Percentiles rank a stretch among this genome's conserved stretches.
Conservation (phyloP, 2,329 filamentous ascomycete genomes). For the Thielaviopsis ethacetica region DNA sequence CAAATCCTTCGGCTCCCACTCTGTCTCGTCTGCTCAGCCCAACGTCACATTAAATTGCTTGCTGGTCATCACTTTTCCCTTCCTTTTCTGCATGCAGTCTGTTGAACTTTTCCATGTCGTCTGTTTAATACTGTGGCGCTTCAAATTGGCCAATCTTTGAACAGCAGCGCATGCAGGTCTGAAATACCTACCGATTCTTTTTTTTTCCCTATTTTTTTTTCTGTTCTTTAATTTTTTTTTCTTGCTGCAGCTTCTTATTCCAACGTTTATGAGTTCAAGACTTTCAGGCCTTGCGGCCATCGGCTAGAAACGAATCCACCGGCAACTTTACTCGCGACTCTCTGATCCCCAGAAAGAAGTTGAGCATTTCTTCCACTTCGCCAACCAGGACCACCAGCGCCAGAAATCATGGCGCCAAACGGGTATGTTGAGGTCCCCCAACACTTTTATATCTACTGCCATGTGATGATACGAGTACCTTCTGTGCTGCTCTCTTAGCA, state of each 20-base stretch:
- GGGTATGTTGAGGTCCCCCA: not conserved
- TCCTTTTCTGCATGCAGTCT: not conserved
- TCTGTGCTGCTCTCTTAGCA: not conserved
- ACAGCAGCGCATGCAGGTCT: not conserved
- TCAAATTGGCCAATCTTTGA: not conserved
- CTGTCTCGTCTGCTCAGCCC: not conserved
- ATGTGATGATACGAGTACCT: not conserved
- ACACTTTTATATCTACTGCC: not conserved
- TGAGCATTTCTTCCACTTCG: not conserved
- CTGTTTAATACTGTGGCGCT: not conserved
- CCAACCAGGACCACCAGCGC: not conserved
- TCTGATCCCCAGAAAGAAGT: not conserved
- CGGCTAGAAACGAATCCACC: not conserved
- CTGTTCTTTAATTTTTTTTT: not conserved
- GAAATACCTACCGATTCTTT: not conserved
- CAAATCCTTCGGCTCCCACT: no score
- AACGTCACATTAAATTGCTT: not conserved
- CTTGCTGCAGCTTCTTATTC: not conserved
- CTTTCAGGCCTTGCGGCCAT: not conserved
- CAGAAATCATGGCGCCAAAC: not conserved
- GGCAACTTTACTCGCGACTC: not conserved
- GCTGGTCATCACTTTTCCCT: not conserved
- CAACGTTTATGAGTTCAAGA: not conserved
- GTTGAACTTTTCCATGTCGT: not conserved
- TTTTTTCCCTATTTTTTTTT: not conserved